These are phyloP conservation scores for Pelargonium citronellum DNA, from an alignment of 441 rosid genomes.

Conservation along the genomic window DNA sequence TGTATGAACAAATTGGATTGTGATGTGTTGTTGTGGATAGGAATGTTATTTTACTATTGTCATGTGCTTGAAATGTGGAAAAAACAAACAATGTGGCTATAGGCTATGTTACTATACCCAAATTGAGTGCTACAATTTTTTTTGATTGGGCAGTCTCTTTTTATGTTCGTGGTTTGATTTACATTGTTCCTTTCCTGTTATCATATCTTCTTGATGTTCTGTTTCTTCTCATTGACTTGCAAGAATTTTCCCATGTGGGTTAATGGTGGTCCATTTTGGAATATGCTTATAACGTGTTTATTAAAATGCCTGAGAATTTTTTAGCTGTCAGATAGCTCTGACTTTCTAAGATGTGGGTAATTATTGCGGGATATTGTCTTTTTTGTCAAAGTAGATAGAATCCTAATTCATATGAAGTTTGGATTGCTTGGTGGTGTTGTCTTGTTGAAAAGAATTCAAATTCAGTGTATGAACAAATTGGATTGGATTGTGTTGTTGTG, in stretches of 20 bases:
- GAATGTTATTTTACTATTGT: neutral
- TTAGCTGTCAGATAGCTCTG: neutral
- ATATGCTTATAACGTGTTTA: conserved; percentile 35
- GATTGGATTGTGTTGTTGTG: neutral
- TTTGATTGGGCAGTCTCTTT: neutral
- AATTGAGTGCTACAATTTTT: neutral
- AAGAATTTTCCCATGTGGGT: conserved; percentile 4
- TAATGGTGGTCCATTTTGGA: conserved; percentile 1
- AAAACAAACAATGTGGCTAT: neutral
- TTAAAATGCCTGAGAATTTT: conserved; percentile 36
- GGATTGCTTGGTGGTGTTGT: neutral
- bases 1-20: neutral
- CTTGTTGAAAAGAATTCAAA: neutral
- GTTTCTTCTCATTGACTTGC: neutral
- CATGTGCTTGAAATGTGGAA: neutral
- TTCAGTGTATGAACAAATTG: neutral
- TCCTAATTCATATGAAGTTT: neutral
- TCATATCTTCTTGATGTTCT: neutral
- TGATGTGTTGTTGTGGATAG: neutral
- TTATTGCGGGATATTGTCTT: neutral
- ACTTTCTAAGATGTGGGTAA: neutral
- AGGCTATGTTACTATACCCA: neutral
- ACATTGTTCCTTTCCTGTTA: neutral
- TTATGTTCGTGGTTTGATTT: neutral
- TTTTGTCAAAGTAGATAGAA: neutral